Evolutionary conservation across 768 basidiomycete genomes (phyloP), one percentile per base, ranked within the genome.

Genomic region (Asterophora lycoperdoides): DNA sequence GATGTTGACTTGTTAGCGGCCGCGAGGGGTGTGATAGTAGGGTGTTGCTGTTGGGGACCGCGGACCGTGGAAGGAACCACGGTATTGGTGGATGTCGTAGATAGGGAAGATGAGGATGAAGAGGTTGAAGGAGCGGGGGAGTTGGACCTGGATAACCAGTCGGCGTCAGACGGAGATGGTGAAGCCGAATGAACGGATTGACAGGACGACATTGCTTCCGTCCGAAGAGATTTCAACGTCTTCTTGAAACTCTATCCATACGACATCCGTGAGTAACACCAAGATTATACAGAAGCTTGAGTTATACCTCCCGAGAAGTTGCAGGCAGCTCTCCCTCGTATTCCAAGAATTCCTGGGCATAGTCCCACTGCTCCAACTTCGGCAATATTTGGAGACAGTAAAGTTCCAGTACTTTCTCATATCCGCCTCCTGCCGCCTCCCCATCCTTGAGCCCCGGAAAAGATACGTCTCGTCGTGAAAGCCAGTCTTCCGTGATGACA

Each of bases 361-460:
- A 89, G 15, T 83, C 81, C 89, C 89, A 92, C 58, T 89, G 83
- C 41, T 78, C 79, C 20, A 92, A 62, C 40, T 79, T 78, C 0
- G 89, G 86, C 30, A 93, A 65, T 30, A 92, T 67, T 49, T 84
- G 81, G 13, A 90, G 68, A 56, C 81, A 83, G 64, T 92, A 93
- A 9, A 89, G 63, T 55, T 90, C 88, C 39, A 92, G 60, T 8
- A 89, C 76, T 60, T 86, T 88, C 46, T 79, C 79, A 56, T 92
- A 91, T 14, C 78, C 83, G 40, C 79, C 79, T 10, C 64, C 71
- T 3, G 71, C 69, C 0, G 69, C 39, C 38, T 61, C 62, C 8
- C 56, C 61, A 28, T 60, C 55, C 19, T 39, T 20, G 1, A 38
- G 14, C 1, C 48, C 17, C 19, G 56, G 49, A 20, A 64, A 60